Conservation (phyloP, 768 basidiomycete species). For the Tylopilus intermedius region DNA sequence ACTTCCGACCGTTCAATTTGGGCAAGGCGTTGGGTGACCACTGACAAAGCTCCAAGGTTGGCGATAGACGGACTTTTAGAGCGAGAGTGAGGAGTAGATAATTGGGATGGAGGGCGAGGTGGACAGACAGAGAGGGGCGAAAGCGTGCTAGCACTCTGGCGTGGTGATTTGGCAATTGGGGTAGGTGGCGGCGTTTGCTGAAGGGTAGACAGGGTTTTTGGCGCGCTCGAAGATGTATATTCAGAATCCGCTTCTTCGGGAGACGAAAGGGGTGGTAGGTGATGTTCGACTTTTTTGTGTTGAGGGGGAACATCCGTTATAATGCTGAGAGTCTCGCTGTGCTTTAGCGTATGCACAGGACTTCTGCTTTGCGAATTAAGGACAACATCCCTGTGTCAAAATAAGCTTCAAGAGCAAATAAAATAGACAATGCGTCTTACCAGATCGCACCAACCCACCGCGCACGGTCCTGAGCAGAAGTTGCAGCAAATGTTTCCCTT, state of each 20-base stretch:
- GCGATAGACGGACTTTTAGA: slow-evolving; percentile 55
- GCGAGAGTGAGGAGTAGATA: slow-evolving; percentile 25
- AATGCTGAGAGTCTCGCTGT: slow-evolving; percentile 8
- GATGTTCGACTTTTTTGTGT: neutral
- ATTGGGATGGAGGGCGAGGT: slow-evolving; percentile 23
- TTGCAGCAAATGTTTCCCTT: slow-evolving; percentile 58
- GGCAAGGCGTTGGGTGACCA: slow-evolving; percentile 63
- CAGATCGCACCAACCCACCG: slow-evolving; percentile 74
- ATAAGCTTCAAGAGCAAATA: neutral
- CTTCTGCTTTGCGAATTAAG: slow-evolving; percentile 36
- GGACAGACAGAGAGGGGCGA: slow-evolving; percentile 21
- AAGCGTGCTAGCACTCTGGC: neutral
- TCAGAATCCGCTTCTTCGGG: slow-evolving; percentile 22
- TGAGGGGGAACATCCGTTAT: slow-evolving; percentile 12
- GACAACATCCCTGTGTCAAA: slow-evolving; percentile 50
- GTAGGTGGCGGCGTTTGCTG: slow-evolving; percentile 18
- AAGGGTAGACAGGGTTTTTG: slow-evolving; percentile 4
- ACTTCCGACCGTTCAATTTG: slow-evolving; percentile 43
- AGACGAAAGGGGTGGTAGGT: slow-evolving; percentile 7
- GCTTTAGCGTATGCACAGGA: neutral
- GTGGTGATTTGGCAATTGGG: slow-evolving; percentile 27
- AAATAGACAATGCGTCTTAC: slow-evolving; percentile 33
- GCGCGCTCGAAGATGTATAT: slow-evolving; percentile 25
- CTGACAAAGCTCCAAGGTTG: slow-evolving; percentile 55
- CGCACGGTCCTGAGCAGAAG: slow-evolving; percentile 58